Percentiles rank a stretch among this genome's conserved stretches.
These are phyloP conservation scores for Xylaria sp. DNA, from an alignment of 2,329 filamentous ascomycete genomes.

Conservation along the genomic window DNA sequence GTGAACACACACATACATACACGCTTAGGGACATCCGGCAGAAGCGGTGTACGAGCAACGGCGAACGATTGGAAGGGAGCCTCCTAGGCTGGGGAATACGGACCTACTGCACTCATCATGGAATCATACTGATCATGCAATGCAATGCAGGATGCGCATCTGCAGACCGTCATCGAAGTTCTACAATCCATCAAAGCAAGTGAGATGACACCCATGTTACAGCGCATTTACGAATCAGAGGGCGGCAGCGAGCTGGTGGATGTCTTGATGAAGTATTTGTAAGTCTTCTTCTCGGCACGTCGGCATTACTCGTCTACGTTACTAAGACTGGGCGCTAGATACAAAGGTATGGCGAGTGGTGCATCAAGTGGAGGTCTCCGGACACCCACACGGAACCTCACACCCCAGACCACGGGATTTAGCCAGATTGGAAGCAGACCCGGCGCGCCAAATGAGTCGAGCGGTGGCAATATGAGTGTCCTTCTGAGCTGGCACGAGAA, in stretches of 20 bases:
- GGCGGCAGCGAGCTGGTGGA: slow-evolving; percentile 83
- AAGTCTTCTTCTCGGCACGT: slow-evolving; percentile 36
- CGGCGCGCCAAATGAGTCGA: slow-evolving; percentile 55
- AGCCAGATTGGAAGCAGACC: slow-evolving; percentile 65
- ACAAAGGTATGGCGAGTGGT: slow-evolving; percentile 76
- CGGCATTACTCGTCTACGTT: not conserved
- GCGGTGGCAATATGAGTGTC: slow-evolving; percentile 90
- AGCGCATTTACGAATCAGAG: slow-evolving; percentile 70
- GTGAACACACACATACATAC: slow-evolving; percentile 6
- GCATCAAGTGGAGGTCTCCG: slow-evolving; percentile 35
- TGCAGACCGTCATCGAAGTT: slow-evolving; percentile 85
- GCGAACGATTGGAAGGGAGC: slow-evolving; percentile 6
- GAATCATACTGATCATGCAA: slow-evolving; percentile 12
- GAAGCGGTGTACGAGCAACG: slow-evolving; percentile 11
- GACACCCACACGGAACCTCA: slow-evolving; percentile 46
- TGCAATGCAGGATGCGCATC: slow-evolving; percentile 65
- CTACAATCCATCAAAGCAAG: slow-evolving; percentile 93
- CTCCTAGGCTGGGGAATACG: slow-evolving; percentile 6
- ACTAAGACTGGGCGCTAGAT: slow-evolving; percentile 45
- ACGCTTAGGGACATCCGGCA: slow-evolving; percentile 4
- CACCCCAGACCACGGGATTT: slow-evolving; percentile 82
- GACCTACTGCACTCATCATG: slow-evolving; percentile 16
- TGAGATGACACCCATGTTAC: slow-evolving; percentile 87
- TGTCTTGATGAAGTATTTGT: slow-evolving; percentile 97
- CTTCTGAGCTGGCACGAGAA: slow-evolving; percentile 98